Percentiles rank a stretch among this genome's conserved stretches.
Conservation (phyloP, 108 stramenopile genomes). For the Cyclostephanos tholiformis region DNA sequence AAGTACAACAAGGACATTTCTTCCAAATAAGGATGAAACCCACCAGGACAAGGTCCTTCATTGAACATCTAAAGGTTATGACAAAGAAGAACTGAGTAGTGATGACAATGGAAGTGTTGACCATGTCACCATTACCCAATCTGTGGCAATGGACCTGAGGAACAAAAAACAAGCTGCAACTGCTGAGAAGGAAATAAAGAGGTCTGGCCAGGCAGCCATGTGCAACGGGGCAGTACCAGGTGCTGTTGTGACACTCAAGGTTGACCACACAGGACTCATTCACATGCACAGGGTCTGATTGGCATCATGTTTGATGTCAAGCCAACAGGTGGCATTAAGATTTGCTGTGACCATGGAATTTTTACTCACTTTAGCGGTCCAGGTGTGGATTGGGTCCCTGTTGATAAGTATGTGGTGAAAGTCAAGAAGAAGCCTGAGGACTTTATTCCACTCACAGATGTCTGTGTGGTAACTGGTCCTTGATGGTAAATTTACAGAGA, state of each 20-base stretch:
- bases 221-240: background rate
- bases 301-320: no score
- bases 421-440: background rate
- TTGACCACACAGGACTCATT: no score
- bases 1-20: no score
- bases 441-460: background rate
- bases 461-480: background rate
- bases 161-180: background rate
- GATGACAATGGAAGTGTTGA: no score
- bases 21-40: no score
- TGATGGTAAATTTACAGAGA: background rate
- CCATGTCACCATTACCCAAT: no score
- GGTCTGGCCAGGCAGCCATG: background rate
- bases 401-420: background rate
- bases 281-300: no score
- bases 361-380: background rate
- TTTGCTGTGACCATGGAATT: background rate
- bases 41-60: no score
- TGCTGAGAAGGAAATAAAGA: background rate
- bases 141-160: background rate
- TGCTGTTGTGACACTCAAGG: background rate
- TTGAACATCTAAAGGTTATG: no score
- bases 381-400: background rate
- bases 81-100: no score
- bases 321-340: no score